A percentile compares a stretch with the other conserved stretches of the same genome.
phyloP scores from a whole-genome alignment of 306 rosid species.

The Biancaea sappan region DNA sequence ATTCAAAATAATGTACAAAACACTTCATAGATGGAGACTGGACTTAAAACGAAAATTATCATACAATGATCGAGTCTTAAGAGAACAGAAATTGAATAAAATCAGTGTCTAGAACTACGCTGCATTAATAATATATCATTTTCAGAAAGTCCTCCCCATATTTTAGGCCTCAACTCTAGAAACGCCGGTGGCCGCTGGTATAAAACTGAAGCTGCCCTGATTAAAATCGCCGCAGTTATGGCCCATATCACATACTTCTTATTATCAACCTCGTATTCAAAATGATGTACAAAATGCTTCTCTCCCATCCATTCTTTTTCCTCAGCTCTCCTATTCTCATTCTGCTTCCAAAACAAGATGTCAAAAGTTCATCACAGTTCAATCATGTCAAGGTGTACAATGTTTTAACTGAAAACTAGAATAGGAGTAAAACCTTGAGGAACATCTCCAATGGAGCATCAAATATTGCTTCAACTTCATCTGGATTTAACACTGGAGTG shows the following conservation, averaged over 20 bases:
- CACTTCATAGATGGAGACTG: no score
- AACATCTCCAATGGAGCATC: conserved; percentile 90
- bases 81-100: neutral
- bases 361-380: conserved; percentile 17
- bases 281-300: conserved; percentile 64
- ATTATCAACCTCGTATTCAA: conserved; percentile 55
- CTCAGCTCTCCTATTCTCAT: conserved; percentile 75
- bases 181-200: conserved; percentile 69
- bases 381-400: neutral
- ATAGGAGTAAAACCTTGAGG: conserved; percentile 64
- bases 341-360: conserved; percentile 50
- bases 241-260: conserved; percentile 82
- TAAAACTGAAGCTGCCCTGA: conserved; percentile 60
- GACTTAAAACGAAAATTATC: no score
- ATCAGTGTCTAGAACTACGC: conserved; percentile 28
- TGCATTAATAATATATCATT: conserved; percentile 31
- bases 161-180: conserved; percentile 64
- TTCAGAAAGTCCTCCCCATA: conserved; percentile 62
- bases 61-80: neutral
- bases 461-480: conserved; percentile 83
- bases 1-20: conserved; percentile 67
- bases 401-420: conserved; percentile 19
- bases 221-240: conserved; percentile 81
- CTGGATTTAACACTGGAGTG: conserved; percentile 58
- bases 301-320: conserved; percentile 77